Evolutionary conservation across 108 stramenopile genomes (phyloP).

Genomic region (Cylindrotheca fusiformis): DNA sequence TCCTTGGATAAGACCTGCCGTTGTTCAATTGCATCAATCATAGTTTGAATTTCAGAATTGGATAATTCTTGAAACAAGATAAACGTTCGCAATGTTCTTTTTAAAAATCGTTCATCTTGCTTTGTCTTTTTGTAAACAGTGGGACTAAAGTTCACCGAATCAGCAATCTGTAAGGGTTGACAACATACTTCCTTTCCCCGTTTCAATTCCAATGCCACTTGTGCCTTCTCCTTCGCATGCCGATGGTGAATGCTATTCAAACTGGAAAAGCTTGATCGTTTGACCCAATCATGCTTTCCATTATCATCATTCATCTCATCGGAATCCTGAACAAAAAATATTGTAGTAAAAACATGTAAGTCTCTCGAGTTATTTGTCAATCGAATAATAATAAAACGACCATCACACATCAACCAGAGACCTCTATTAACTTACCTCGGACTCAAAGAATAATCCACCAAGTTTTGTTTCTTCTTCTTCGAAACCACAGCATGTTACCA

Average conservation of each 20-base stretch:
- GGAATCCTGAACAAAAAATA: background rate
- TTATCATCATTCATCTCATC: background rate
- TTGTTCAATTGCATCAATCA: conserved; percentile 59
- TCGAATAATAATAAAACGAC: background rate
- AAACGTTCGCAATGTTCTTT: conserved; percentile 50
- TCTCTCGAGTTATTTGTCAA: background rate
- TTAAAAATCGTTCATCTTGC: conserved; percentile 53
- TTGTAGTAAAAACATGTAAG: background rate
- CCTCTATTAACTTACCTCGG: conserved; percentile 1
- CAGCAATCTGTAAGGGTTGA: background rate
- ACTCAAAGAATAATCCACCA: conserved; percentile 1
- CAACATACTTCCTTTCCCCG: conserved; percentile 3
- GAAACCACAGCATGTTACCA: conserved; percentile 13
- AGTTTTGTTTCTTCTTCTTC: conserved; percentile 9
- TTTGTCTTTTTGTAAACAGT: conserved; percentile 41
- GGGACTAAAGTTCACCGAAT: background rate
- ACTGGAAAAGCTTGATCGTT: no score
- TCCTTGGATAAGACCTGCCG: conserved; percentile 39
- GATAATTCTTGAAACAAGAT: conserved; percentile 64
- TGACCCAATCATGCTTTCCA: no score
- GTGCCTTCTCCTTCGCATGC: conserved; percentile 8
- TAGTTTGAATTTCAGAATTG: conserved; percentile 32
- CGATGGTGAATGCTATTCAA: background rate
- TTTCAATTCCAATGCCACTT: conserved; percentile 19
- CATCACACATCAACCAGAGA: background rate